These are phyloP conservation scores for Novakomyces olei DNA, from an alignment of 805 yeast genomes.

Conservation along the genomic window DNA sequence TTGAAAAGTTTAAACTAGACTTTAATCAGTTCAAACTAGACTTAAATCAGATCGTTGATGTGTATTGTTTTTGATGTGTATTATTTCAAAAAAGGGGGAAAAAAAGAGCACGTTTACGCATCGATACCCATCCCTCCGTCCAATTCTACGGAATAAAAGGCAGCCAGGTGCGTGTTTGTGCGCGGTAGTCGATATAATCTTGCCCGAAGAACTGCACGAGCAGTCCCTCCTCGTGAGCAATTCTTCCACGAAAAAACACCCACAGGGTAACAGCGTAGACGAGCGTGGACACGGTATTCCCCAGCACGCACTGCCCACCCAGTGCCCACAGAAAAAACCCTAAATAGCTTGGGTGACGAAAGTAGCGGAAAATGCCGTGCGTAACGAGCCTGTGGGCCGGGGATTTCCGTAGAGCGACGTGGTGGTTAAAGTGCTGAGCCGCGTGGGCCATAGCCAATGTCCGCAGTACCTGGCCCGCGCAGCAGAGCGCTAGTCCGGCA, in stretches of 20 bases:
- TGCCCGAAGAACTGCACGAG: conserved; percentile 49
- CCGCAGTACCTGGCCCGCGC: conserved; percentile 46
- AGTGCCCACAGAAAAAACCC: conserved; percentile 90
- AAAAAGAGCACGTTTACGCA: too few species aligned
- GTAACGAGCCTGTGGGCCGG: conserved; percentile 48
- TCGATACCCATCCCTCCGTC: too few species aligned
- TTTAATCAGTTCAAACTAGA: too few species aligned
- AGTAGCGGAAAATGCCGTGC: conserved; percentile 39
- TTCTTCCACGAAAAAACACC: conserved; percentile 47
- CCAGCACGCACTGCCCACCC: conserved; percentile 53
- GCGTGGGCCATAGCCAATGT: conserved; percentile 75
- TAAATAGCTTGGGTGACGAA: conserved; percentile 76
- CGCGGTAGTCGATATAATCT: conserved; percentile 34
- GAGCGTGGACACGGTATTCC: conserved; percentile 38
- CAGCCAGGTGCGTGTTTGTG: conserved; percentile 32
- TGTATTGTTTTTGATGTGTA: too few species aligned
- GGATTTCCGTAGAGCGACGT: conserved; percentile 32
- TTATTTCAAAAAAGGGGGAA: too few species aligned
- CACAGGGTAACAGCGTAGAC: conserved; percentile 38
- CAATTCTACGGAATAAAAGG: conserved; percentile 38
- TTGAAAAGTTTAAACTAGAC: too few species aligned
- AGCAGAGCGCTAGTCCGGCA: conserved; percentile 28
- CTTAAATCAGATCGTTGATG: too few species aligned
- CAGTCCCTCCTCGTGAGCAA: conserved; percentile 42
- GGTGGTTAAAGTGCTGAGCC: conserved; percentile 65